Percentiles rank a stretch among this genome's conserved stretches.
Evolutionary conservation across 192 early-diverging fungal genomes (phyloP).

Genomic region (Lunasporangiospora selenospora): DNA sequence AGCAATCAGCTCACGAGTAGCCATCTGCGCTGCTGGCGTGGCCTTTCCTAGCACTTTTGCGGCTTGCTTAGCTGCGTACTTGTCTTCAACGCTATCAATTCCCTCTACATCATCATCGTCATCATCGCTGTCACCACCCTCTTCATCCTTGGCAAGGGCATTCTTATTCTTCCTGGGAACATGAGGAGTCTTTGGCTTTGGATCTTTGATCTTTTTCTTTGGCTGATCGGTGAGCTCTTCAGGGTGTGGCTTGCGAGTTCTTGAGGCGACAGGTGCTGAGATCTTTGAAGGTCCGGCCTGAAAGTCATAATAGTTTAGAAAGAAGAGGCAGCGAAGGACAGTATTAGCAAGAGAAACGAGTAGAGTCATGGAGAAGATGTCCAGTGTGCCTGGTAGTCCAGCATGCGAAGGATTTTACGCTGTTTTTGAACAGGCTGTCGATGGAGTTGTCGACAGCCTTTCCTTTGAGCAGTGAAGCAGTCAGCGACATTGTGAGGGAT

Average conservation of each 20-base stretch:
- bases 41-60: slow-evolving; percentile 32
- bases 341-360: slow-evolving; percentile 7
- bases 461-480: slow-evolving; percentile 31
- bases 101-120: slow-evolving; percentile 14
- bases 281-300: slow-evolving; percentile 44
- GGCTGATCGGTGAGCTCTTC: slow-evolving; percentile 22
- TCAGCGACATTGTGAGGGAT: slow-evolving; percentile 34
- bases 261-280: slow-evolving; percentile 27
- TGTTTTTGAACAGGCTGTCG: slow-evolving; percentile 70
- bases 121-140: slow-evolving; percentile 1
- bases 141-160: background rate
- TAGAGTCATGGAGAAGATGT: background rate
- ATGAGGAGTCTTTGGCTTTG: slow-evolving; percentile 32
- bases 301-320: background rate
- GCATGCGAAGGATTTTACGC: too few relatives aligned
- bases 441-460: slow-evolving; percentile 56
- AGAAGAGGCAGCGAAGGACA: slow-evolving; percentile 3
- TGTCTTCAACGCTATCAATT: slow-evolving; percentile 24
- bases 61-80: slow-evolving; percentile 39
- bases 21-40: slow-evolving; percentile 30
- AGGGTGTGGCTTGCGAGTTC: slow-evolving; percentile 35
- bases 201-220: slow-evolving; percentile 41
- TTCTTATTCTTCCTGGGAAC: slow-evolving; percentile 41
- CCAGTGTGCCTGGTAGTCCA: background rate
- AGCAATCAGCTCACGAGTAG: slow-evolving; percentile 25